These are phyloP conservation scores for Tuber aestivum DNA, from an alignment of 495 filamentous ascomycete genomes.

Conservation along the genomic window DNA sequence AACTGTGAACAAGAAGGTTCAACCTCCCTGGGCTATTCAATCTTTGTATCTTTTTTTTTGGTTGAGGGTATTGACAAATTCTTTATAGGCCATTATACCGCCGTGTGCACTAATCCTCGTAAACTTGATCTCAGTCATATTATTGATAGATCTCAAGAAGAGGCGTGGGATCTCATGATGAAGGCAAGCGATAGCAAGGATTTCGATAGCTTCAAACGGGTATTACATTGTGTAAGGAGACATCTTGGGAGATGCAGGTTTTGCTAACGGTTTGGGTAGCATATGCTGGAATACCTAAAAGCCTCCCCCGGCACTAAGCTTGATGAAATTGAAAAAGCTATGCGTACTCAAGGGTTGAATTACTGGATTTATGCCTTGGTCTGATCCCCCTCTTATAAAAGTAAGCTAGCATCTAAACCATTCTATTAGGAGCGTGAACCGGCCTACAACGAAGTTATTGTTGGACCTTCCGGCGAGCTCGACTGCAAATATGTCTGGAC, in stretches of 20 bases:
- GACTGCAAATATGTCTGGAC: conserved; percentile 69
- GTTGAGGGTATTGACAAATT: background rate
- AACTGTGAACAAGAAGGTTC: conserved; percentile 71
- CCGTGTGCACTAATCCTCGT: conserved; percentile 64
- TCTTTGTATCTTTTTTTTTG: conserved; percentile 14
- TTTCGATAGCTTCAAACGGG: conserved; percentile 66
- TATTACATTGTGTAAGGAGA: conserved; percentile 34
- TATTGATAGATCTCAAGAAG: conserved; percentile 54
- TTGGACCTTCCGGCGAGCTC: conserved; percentile 76
- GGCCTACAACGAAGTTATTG: conserved; percentile 59
- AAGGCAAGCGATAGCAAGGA: conserved; percentile 60
- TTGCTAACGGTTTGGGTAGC: conserved; percentile 45
- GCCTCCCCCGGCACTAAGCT: conserved; percentile 61
- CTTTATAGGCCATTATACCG: conserved; percentile 56
- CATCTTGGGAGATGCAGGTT: background rate
- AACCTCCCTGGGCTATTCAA: conserved; percentile 8
- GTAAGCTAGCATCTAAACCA: background rate
- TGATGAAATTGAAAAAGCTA: conserved; percentile 63
- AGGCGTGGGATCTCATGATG: conserved; percentile 64
- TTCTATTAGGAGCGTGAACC: conserved; percentile 52
- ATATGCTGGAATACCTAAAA: conserved; percentile 67
- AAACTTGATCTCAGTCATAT: conserved; percentile 60
- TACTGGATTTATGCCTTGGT: conserved; percentile 71
- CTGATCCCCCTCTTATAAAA: background rate
- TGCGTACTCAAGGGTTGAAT: conserved; percentile 59